Evolutionary conservation across 345 rosid species (phyloP).

Genomic region (Bretschneidera sinensis): DNA sequence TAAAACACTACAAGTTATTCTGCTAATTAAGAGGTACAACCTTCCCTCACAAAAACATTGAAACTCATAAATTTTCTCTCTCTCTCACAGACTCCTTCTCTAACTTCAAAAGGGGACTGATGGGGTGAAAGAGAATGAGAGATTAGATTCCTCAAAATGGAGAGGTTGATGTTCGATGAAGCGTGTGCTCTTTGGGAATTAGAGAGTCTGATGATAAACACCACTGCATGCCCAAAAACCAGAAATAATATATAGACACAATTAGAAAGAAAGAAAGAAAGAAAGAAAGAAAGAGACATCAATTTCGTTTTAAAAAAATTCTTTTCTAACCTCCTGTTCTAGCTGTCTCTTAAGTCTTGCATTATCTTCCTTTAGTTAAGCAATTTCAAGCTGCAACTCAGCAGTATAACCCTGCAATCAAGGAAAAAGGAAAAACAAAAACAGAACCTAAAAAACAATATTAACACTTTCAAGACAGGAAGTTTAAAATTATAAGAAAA

Average conservation of each 20-base stretch:
- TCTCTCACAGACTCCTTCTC: no score
- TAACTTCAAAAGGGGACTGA: neutral
- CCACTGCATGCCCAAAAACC: conserved; percentile 37
- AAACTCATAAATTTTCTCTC: conserved; percentile 9
- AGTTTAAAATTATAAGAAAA: neutral
- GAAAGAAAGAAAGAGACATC: conserved; percentile 3
- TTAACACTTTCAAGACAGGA: neutral
- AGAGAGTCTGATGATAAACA: conserved; percentile 39
- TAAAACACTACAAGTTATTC: neutral
- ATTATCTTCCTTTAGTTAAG: conserved; percentile 54
- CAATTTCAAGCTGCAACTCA: conserved; percentile 54
- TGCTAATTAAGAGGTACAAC: conserved; percentile 14
- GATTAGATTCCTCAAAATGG: conserved; percentile 56
- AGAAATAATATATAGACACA: no score
- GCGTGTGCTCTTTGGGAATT: conserved; percentile 37
- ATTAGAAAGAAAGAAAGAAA: conserved; percentile 14
- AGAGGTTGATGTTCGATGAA: conserved; percentile 58
- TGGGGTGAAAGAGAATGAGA: neutral
- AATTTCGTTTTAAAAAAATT: neutral
- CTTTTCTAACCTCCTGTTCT: conserved; percentile 48
- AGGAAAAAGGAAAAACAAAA: conserved; percentile 3
- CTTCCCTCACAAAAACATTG: conserved; percentile 15
- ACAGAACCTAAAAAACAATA: conserved; percentile 7
- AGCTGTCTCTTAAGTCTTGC: conserved; percentile 55
- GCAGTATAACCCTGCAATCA: conserved; percentile 60